Evolutionary conservation across 179 eudicot genomes (phyloP).

Genomic region (Heliamphora pulchella): DNA sequence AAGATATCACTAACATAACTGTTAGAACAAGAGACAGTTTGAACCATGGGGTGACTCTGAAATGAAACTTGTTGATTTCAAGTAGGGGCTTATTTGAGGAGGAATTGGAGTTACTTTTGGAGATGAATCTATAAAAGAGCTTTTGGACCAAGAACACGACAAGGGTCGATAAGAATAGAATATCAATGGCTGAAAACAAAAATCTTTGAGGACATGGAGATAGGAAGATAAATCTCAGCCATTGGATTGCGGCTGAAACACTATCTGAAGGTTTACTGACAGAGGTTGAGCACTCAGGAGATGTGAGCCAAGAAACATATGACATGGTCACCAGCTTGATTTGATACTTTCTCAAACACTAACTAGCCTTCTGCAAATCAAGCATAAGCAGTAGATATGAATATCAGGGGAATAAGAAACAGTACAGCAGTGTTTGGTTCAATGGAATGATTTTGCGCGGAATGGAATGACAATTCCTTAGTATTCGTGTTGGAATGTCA

Average conservation of each 20-base stretch:
- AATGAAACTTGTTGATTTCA: conserved; percentile 12
- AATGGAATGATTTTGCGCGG: no score
- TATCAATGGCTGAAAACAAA: conserved; percentile 40
- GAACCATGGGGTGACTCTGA: conserved; percentile 39
- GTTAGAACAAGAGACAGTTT: conserved; percentile 35
- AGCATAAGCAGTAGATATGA: background rate
- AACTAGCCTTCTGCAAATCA: background rate
- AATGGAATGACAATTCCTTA: no score
- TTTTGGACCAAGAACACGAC: conserved; percentile 27
- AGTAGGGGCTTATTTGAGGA: conserved; percentile 28
- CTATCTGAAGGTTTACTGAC: conserved; percentile 18
- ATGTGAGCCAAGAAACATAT: conserved; percentile 46
- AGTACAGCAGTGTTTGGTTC: background rate
- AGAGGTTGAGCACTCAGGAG: conserved; percentile 52
- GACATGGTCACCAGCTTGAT: conserved; percentile 21
- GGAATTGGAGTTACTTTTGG: conserved; percentile 14
- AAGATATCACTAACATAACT: conserved; percentile 31
- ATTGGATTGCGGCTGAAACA: conserved; percentile 30
- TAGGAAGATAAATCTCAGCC: conserved; percentile 65
- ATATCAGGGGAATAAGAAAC: background rate
- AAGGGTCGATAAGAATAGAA: conserved; percentile 48
- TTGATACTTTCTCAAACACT: background rate
- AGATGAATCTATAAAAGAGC: conserved; percentile 28
- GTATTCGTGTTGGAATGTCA: no score
- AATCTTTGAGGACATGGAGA: conserved; percentile 75